These are phyloP conservation scores for Pseudocercospora pini-densiflorae DNA, from an alignment of 2,329 filamentous ascomycete genomes.

Conservation along the genomic window DNA sequence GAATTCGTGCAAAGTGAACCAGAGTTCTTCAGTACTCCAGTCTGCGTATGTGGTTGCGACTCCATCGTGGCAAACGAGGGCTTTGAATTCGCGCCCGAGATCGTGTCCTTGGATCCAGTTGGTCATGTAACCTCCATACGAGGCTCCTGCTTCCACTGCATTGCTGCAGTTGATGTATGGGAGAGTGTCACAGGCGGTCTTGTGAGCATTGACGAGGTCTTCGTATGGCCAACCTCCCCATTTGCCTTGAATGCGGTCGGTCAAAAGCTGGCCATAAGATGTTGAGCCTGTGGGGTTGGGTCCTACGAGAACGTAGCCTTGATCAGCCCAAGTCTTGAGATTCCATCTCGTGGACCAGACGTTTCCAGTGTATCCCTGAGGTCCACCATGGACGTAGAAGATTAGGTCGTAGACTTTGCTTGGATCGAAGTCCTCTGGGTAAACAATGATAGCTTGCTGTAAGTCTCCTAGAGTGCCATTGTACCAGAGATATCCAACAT, in stretches of 20 bases:
- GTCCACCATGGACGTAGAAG: slow-evolving; percentile 39
- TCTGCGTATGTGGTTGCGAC: slow-evolving; percentile 54
- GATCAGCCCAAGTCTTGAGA: slow-evolving; percentile 36
- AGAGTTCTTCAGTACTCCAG: slow-evolving; percentile 55
- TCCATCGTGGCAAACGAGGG: slow-evolving; percentile 86
- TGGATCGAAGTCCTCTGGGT: slow-evolving; percentile 33
- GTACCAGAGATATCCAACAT: slow-evolving; percentile 31
- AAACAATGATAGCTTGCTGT: slow-evolving; percentile 32
- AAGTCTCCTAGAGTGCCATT: slow-evolving; percentile 33
- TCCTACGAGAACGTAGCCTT: slow-evolving; percentile 39
- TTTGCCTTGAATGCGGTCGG: slow-evolving; percentile 32
- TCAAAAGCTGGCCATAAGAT: slow-evolving; percentile 38
- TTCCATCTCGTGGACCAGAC: slow-evolving; percentile 38
- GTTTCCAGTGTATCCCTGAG: slow-evolving; percentile 36
- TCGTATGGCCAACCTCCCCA: slow-evolving; percentile 33
- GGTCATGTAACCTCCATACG: slow-evolving; percentile 46
- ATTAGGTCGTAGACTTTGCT: slow-evolving; percentile 35
- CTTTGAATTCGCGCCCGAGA: slow-evolving; percentile 82
- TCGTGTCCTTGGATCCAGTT: slow-evolving; percentile 77
- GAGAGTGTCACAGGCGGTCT: slow-evolving; percentile 27
- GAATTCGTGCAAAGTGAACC: slow-evolving; percentile 58
- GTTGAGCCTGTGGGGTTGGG: slow-evolving; percentile 39
- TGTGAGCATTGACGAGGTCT: slow-evolving; percentile 32
- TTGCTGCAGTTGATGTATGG: slow-evolving; percentile 33
- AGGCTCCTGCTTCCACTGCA: slow-evolving; percentile 33